Base-by-base conservation (phyloP, 306 rosid genomes). In the Mimosa bimucronata region DNA sequence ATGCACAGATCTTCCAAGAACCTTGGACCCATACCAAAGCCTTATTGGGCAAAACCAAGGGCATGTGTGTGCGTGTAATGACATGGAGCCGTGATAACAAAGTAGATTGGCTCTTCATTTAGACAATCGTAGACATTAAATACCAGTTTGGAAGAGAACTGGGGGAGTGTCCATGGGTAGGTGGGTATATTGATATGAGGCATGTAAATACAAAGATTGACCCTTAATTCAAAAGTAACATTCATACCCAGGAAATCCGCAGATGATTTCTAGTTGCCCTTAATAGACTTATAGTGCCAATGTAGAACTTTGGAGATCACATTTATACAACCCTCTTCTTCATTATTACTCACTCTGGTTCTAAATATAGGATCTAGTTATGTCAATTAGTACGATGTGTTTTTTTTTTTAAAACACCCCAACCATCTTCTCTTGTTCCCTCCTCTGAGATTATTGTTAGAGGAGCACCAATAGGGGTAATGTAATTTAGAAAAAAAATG, bases 221-320 rank as follows among this genome's bases (percentile, higher is more conserved):
- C 4, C 21, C 7, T 66, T 29, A 31, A 41, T 31, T 18, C 44
- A 71, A 40, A 40, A 64, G 1, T 26, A 41, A 34, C 48, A 41
- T 44, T 10, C 68, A 66, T 38, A 40, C 28, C 9, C 12, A 38
- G 74, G 57, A 66, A 75, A 77, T 77, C 31, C 75, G 38, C 44
- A 23, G 38, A 70, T 26, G 64, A 66, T 45, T 52, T 45, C 71
- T 25, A 81, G 48, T 50, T 74, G 71, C 64, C 78, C 57, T n/a
- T 18, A 50, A 46, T 37, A 50, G 14, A 30, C 68, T 14, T 15
- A 50, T 7, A 50, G n/a, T 50, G 57, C 23, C 21, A 21, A 23
- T 25, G 61, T 66, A 71, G 62, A 46, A 3, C 19, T 53, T 29
- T 14, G 34, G 34, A 73, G 68, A 44, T 66, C n/a, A 42, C 68